These are phyloP conservation scores for Alternaria panax DNA, from an alignment of 2,329 filamentous ascomycete genomes.

Conservation along the genomic window DNA sequence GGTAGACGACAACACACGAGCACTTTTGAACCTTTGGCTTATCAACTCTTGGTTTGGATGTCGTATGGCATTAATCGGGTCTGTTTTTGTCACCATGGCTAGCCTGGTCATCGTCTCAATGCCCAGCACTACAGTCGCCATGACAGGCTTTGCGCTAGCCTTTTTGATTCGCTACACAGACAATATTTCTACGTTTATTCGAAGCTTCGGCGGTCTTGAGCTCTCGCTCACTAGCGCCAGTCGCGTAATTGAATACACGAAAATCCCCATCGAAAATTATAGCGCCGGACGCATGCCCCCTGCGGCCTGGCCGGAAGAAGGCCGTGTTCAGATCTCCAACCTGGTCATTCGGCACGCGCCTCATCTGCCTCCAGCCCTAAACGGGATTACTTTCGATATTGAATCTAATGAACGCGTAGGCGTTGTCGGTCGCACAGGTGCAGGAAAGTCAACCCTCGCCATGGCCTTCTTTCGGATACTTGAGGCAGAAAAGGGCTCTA, in stretches of 20 bases:
- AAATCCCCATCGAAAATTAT: background rate
- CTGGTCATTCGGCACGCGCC: background rate
- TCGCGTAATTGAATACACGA: background rate
- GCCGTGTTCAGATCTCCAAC: background rate
- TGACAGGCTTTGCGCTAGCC: background rate
- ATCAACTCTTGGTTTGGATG: background rate
- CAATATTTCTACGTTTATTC: background rate
- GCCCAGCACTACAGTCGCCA: background rate
- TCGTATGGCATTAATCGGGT: background rate
- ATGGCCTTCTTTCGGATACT: slow-evolving; percentile 47
- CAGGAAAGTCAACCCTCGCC: slow-evolving; percentile 59
- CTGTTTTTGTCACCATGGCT: background rate
- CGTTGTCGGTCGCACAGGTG: slow-evolving; percentile 60
- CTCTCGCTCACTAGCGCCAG: background rate
- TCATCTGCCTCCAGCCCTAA: slow-evolving; percentile 20
- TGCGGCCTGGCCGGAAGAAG: background rate
- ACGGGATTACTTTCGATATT: background rate
- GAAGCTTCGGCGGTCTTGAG: background rate
- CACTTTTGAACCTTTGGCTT: background rate
- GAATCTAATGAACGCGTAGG: background rate
- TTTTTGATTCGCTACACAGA: background rate
- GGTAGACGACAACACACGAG: background rate
- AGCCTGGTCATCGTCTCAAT: background rate
- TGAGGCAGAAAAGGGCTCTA: slow-evolving; percentile 50
- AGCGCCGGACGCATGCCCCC: background rate